Conservation (phyloP, 2,329 filamentous ascomycete species). For the Tolypocladium tropicale region DNA sequence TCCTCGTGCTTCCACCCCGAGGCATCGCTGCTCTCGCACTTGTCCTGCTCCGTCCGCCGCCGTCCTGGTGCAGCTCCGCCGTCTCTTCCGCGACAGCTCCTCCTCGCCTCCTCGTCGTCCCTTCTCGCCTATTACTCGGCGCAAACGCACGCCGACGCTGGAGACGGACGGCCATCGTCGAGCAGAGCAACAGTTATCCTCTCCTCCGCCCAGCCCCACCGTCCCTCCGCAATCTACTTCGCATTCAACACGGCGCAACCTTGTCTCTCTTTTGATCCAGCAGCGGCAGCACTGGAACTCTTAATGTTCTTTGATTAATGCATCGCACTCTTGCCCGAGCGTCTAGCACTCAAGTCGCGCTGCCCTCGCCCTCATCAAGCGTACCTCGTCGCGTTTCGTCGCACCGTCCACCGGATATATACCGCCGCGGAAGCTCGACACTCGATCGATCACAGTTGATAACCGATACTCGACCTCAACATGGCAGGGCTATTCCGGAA, state of each 20-base stretch:
- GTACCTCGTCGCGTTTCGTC: neutral
- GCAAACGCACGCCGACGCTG: neutral
- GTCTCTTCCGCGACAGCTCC: constrained; percentile 1
- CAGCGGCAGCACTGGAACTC: neutral
- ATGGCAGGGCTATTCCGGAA: constrained; percentile 91
- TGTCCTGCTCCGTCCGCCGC: neutral
- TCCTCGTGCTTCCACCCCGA: constrained; percentile 3
- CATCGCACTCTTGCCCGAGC: neutral
- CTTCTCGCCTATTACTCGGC: neutral
- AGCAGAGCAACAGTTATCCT: neutral
- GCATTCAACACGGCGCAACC: constrained; percentile 1
- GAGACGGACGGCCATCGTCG: neutral
- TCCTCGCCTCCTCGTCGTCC: neutral
- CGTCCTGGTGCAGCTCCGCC: constrained; percentile 1
- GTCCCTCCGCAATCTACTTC: constrained; percentile 1
- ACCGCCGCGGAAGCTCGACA: neutral
- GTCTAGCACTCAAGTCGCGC: neutral
- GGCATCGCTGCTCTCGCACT: constrained; percentile 1
- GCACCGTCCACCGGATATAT: neutral
- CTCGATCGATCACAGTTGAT: neutral
- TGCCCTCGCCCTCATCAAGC: neutral
- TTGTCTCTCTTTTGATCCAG: neutral
- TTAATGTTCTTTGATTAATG: neutral
- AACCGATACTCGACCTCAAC: constrained; percentile 11
- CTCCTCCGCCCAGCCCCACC: constrained; percentile 1